These are phyloP conservation scores for Naegleria fowleri DNA, from an alignment of 208 protist genomes.

Conservation along the genomic window DNA sequence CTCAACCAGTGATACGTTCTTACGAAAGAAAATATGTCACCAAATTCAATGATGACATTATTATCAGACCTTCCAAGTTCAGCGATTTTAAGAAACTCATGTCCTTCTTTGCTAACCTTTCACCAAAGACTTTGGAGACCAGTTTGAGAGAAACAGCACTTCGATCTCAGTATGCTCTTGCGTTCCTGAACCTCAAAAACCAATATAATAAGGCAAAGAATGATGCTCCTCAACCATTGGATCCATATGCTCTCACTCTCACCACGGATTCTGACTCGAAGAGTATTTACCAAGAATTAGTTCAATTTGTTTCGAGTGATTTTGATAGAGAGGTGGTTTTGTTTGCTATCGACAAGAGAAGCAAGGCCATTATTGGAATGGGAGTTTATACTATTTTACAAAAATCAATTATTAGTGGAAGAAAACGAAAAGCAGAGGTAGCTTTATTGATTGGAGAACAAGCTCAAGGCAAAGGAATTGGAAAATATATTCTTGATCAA, in stretches of 20 bases:
- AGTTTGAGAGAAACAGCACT: neutral
- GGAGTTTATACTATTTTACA: neutral
- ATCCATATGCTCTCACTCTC: neutral
- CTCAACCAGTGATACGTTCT: neutral
- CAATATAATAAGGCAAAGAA: neutral
- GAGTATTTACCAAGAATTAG: neutral
- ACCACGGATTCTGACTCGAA: neutral
- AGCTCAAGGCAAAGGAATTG: neutral
- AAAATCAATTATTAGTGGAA: neutral
- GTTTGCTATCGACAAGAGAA: neutral
- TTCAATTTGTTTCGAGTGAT: neutral
- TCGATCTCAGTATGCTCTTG: neutral
- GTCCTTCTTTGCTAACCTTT: neutral
- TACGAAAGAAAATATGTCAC: neutral
- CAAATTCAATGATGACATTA: neutral
- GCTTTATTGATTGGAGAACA: neutral
- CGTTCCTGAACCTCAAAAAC: neutral
- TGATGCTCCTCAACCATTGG: neutral
- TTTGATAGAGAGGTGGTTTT: slow-evolving; percentile 11
- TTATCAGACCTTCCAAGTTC: neutral
- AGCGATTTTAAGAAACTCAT: neutral
- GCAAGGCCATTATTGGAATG: neutral
- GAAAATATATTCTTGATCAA: neutral
- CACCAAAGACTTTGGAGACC: neutral
- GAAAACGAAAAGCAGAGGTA: neutral